Evolutionary conservation across 23 red algal genomes (phyloP), one percentile per base, ranked within the genome.

Genomic region (Chondrus crispus): DNA sequence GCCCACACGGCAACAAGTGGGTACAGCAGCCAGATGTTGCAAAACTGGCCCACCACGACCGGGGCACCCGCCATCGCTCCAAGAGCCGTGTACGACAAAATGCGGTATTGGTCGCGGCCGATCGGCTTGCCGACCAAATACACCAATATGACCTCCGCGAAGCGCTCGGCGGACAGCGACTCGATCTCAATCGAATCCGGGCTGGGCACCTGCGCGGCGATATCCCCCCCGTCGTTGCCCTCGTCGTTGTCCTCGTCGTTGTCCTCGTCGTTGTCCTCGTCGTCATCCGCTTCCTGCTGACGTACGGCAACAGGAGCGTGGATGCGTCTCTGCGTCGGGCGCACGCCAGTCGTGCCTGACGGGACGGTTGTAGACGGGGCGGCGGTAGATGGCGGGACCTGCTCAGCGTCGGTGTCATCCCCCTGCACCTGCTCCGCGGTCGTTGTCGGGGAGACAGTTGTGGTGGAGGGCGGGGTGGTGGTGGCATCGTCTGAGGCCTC

Each of bases 61-160:
- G 85, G 85, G 4, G 85, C 72, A 12, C 57, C 85, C 24, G 69
- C 68, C 33, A 52, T 45, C 29, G 69, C 68, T 13, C 46, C 50
- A 38, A 89, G 49, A n/a, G 57, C 63, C 16, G 57, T 89, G 68
- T 89, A 89, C 46, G 85, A 46, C 64, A 89, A 71, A 11, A 66
- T 69, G 2, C 85, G 85, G 51, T 60, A 89, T 49, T 58, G 49
- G 47, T 89, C 85, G 13, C 47, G 46, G n/a, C 85, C 85, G 2
- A 48, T 48, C 16, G 85, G 85, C 4, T 89, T 89, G 29, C 85
- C 85, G 20, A 89, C 51, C 19, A 69, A 72, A 69, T 89, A 89
- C 32, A 75, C 64, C 26, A 79, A 3, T 8, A 89, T 16, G 42
- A 89, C n/a, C n/a, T 89, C 68, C 29, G n/a, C 44, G 9, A 24